Evolutionary conservation across 345 rosid species (phyloP).

Genomic region (Moringa oleifera): DNA sequence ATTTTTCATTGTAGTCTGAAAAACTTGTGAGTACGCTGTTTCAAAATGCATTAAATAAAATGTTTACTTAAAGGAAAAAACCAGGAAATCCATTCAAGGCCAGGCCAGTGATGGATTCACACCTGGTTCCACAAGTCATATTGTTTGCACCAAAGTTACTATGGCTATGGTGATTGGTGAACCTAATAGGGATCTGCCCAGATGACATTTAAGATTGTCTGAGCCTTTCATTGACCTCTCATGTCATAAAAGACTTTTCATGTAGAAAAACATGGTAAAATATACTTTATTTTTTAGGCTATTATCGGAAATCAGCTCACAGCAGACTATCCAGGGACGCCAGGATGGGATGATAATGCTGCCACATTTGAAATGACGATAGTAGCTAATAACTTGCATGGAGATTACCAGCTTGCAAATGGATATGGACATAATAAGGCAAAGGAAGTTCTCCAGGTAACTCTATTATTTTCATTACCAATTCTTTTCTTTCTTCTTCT

Average conservation of each 20-base stretch:
- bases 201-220: slow-evolving; percentile 4
- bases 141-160: no score
- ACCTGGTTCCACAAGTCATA: no score
- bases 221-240: slow-evolving; percentile 6
- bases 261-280: slow-evolving; percentile 17
- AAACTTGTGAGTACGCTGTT: no score
- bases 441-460: slow-evolving; percentile 60
- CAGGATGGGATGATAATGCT: slow-evolving; percentile 63
- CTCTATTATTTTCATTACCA: background rate
- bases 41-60: no score
- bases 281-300: slow-evolving; percentile 39
- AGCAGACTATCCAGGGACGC: slow-evolving; percentile 58
- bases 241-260: background rate
- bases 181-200: background rate
- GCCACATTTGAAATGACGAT: slow-evolving; percentile 65
- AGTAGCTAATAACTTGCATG: slow-evolving; percentile 56
- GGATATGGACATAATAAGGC: slow-evolving; percentile 55
- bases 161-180: background rate
- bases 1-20: no score
- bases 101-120: no score
- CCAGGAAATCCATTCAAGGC: no score
- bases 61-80: no score
- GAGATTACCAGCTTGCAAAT: slow-evolving; percentile 72
- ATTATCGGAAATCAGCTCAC: slow-evolving; percentile 44
- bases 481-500: background rate